Base-by-base conservation (phyloP, 106 monocot species). In the Dendrobium chrysotoxum region DNA sequence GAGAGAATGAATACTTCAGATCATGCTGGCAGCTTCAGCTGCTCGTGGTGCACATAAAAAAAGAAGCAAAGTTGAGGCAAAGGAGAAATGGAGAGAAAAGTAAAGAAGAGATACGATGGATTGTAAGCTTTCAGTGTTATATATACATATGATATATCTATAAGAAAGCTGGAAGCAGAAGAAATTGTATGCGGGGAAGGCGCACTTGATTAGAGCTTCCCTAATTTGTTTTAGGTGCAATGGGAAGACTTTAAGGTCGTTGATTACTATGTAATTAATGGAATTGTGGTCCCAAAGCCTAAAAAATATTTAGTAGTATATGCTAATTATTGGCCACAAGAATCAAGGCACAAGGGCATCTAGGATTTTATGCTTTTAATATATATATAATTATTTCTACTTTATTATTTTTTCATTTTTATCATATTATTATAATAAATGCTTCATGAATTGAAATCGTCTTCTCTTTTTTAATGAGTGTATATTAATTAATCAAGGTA, bases 21-120 rank as follows among this genome's bases (percentile, higher is more conserved):
- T 95, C 95, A 95, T 90, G 95, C 92, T 95, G 95, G 95, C 95
- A 95, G 95, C 95, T 95, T 95, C 92, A 95, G 81, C 95, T 81
- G 81, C 95, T 95, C 78, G 28, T 84, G 88, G 88, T 66, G 88
- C 92, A 95, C 92, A n/a, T 31, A 20, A 80, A 46, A 72, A 47
- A 39, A 50, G 10, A 78, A 21, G 7, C 8, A 39, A 13, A 53
- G 16, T 16, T 53, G 4, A 61, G 8, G 23, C 61, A 61, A 50
- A 50, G 50, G 61, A 23, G 61, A 61, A 21, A 7, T 4, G 17
- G n/a, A 61, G 11, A 61, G 50, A 15, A 50, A 13, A 50, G 11
- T 35, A 35, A 35, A 35, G 35, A 35, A 50, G 50, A 50, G 16
- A 50, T 50, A 50, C 11, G 50, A 50, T 50, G 13, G 3, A 50